phyloP scores from a whole-genome alignment of 2,329 filamentous ascomycete species.

The Colletotrichum filicis region DNA sequence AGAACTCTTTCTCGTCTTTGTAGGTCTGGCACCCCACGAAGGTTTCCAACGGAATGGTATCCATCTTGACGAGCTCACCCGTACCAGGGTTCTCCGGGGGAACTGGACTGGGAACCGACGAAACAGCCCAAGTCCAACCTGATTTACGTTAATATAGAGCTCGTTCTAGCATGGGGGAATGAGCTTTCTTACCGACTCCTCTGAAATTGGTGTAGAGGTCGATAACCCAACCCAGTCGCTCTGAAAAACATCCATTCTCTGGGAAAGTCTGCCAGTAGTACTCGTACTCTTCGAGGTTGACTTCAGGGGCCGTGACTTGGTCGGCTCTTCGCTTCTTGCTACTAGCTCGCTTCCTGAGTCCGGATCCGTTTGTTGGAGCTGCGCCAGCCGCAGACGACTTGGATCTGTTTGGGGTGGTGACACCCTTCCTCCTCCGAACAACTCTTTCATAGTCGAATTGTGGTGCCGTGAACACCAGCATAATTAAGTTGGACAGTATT shows the following conservation, averaged over 20 bases:
- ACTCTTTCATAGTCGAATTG: constrained; percentile 68
- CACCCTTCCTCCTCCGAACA: constrained; percentile 46
- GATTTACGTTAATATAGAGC: constrained; percentile 1
- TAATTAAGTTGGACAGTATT: constrained; percentile 58
- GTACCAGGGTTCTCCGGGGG: constrained; percentile 53
- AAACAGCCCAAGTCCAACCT: constrained; percentile 70
- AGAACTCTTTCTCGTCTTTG: constrained; percentile 54
- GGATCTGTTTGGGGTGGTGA: constrained; percentile 10
- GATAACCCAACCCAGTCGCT: constrained; percentile 65
- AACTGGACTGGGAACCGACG: constrained; percentile 56
- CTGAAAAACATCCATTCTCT: constrained; percentile 55
- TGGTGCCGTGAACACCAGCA: constrained; percentile 65
- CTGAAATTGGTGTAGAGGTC: constrained; percentile 67
- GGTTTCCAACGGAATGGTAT: constrained; percentile 53
- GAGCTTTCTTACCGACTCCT: constrained; percentile 57
- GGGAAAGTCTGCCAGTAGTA: constrained; percentile 73
- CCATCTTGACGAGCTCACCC: constrained; percentile 52
- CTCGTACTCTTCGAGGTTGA: constrained; percentile 46
- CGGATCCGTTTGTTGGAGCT: background rate
- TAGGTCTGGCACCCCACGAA: constrained; percentile 58
- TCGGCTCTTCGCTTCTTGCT: constrained; percentile 17
- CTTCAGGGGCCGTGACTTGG: constrained; percentile 22
- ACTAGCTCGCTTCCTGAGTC: constrained; percentile 17
- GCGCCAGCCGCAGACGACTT: constrained; percentile 5
- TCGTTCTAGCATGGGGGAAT: background rate